Percentiles rank a stretch among this genome's conserved stretches.
Conservation (phyloP, 2,329 filamentous ascomycete species). For the Fusarium tupiense region DNA sequence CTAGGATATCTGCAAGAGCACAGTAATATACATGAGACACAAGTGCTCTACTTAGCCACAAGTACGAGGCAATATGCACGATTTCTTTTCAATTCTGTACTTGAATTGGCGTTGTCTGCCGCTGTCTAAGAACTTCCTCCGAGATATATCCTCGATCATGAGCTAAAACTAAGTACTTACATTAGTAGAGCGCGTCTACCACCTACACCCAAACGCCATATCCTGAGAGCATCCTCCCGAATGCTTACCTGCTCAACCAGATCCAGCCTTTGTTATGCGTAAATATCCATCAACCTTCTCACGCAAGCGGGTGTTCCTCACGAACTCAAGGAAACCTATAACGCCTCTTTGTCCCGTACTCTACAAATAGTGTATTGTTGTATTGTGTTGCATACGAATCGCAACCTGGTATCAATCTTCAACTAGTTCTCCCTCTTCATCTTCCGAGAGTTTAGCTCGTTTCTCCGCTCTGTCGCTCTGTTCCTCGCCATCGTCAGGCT, state of each 20-base stretch:
- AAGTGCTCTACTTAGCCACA: not conserved
- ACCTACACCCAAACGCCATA: constrained; percentile 42
- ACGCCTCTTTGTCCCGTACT: constrained; percentile 37
- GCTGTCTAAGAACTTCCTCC: constrained; percentile 25
- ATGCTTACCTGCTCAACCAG: constrained; percentile 27
- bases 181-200: constrained; percentile 29
- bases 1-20: not conserved
- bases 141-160: constrained; percentile 14
- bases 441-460: constrained; percentile 57
- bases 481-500: constrained; percentile 47
- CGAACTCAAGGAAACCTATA: constrained; percentile 26
- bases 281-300: constrained; percentile 29
- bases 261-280: constrained; percentile 31
- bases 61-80: not conserved
- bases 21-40: not conserved
- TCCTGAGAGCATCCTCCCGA: constrained; percentile 29
- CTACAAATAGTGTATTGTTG: constrained; percentile 15
- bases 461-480: constrained; percentile 54
- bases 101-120: not conserved
- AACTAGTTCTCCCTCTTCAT: constrained; percentile 61
- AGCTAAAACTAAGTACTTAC: constrained; percentile 19
- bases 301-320: constrained; percentile 9
- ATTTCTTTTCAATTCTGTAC: not conserved
- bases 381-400: not conserved
- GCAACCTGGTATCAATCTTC: constrained; percentile 43